These are phyloP conservation scores for Talaromyces sp. DNA, from an alignment of 2,329 filamentous ascomycete species.

Conservation along the genomic window DNA sequence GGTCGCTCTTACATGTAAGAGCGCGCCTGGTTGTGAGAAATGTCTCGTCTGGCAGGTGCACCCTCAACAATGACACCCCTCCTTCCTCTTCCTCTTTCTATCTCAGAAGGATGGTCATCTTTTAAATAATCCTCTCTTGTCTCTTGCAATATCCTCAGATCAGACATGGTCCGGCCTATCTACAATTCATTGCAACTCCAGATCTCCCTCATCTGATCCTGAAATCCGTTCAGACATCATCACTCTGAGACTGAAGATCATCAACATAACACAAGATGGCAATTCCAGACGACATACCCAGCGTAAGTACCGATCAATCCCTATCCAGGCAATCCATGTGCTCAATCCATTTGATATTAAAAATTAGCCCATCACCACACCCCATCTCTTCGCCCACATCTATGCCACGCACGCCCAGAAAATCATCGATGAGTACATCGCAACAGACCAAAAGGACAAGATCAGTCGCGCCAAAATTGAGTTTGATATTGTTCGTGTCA, in stretches of 20 bases:
- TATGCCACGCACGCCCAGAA: conserved; percentile 25
- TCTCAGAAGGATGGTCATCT: neutral
- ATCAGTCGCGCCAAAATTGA: conserved; percentile 26
- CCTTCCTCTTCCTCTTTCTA: neutral
- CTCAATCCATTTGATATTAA: neutral
- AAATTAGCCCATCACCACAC: neutral
- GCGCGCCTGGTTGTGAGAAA: neutral
- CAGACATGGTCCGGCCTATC: neutral
- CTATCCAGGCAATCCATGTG: neutral
- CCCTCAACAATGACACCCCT: neutral
- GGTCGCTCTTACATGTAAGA: neutral
- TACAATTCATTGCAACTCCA: neutral
- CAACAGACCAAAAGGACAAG: conserved; percentile 15
- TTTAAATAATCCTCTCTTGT: neutral
- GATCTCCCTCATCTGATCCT: neutral
- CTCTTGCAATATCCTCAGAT: neutral
- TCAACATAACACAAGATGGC: neutral
- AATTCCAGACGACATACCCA: neutral
- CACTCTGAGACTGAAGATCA: neutral
- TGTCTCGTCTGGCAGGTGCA: neutral
- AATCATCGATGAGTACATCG: conserved; percentile 20
- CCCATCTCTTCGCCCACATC: conserved; percentile 21
- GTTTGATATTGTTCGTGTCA: conserved; percentile 22
- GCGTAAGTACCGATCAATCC: neutral
- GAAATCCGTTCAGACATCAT: neutral